Evolutionary conservation across 768 basidiomycete species (phyloP).

Genomic region (Daedalea quercina): DNA sequence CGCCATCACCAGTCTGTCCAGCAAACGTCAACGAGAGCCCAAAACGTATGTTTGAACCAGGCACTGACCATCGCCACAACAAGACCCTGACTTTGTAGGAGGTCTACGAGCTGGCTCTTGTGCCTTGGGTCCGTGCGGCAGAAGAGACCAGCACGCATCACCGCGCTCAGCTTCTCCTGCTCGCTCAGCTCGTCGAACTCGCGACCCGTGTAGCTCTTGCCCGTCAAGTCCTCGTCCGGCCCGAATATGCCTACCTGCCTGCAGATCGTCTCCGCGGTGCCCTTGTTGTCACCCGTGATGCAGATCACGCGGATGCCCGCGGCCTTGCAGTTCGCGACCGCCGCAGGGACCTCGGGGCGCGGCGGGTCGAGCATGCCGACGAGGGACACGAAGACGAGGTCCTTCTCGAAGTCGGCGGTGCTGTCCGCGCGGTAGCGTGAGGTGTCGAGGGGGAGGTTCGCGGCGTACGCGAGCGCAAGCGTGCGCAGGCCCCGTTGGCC

Average conservation of each 20-base stretch:
- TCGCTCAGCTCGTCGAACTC: slow-evolving; percentile 80
- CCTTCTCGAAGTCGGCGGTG: slow-evolving; percentile 81
- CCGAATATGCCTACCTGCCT: slow-evolving; percentile 92
- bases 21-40: slow-evolving; percentile 7
- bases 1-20: slow-evolving; percentile 86
- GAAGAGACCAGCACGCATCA: slow-evolving; percentile 86
- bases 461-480: slow-evolving; percentile 84
- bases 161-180: slow-evolving; percentile 79
- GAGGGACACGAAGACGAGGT: slow-evolving; percentile 90
- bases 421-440: slow-evolving; percentile 78
- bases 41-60: slow-evolving; percentile 6
- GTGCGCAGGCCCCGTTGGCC: slow-evolving; percentile 82
- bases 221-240: slow-evolving; percentile 80
- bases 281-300: slow-evolving; percentile 97
- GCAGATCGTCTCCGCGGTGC: slow-evolving; percentile 96
- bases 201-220: slow-evolving; percentile 91
- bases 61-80: slow-evolving; percentile 88
- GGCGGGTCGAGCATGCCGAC: slow-evolving; percentile 99
- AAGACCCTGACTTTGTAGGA: slow-evolving; percentile 84
- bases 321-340: slow-evolving; percentile 84
- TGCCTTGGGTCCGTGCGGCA: slow-evolving; percentile 92
- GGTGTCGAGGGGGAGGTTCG: slow-evolving; percentile 69
- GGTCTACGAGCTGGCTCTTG: slow-evolving; percentile 90
- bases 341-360: slow-evolving; percentile 82
- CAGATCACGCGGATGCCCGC: slow-evolving; percentile 96